Evolutionary conservation across 352 stramenopile genomes (phyloP), one percentile per base, ranked within the genome.

Genomic region (Phytopythium helicoides): DNA sequence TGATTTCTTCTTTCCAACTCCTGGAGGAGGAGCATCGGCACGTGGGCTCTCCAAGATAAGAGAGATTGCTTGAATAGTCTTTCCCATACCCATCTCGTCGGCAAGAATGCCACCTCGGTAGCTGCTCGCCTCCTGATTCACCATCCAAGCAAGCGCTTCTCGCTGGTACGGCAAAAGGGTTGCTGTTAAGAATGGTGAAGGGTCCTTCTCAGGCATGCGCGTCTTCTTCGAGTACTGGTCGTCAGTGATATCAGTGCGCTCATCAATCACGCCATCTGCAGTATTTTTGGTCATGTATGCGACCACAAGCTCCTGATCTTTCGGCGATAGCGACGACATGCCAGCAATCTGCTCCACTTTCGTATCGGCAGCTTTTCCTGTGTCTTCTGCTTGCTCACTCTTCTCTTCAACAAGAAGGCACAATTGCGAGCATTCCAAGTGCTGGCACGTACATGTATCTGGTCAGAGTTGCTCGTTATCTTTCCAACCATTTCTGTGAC

Each of bases 41-140:
- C 34, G 51, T 11, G 26, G 11, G 8, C 42, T 62, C 52, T 98
- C 92, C 1, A 99, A 63, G 23, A 99, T 97, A 9, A 96, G 74
- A 6, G 90, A 86, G 48, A 99, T 99, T 3, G 96, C 95, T 76
- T 99, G 96, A 39, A 99, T 82, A 0, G 96, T 99, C 63, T 99
- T 99, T 10, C 97, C 90, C 89, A 97, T 97, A 15, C 92, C 95
- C 97, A 99, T 99, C 75, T 99, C 96, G 56, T 99, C 97, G 0
- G 96, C 97, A 6, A 99, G 62, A 42, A 99, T 98, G 3, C 97
- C 97, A 23, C 97, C 97, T 46, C 84, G 76, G 52, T 98, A 90
- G 4, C 68, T 64, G 38, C 81, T 83, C 26, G 87, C 52, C 66
- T 99, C 97, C 74, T 99, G 96, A 2, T 56, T 66, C 18, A 74